Conservation (phyloP, 805 yeast genomes). For the Cyberlindnera japonica region DNA sequence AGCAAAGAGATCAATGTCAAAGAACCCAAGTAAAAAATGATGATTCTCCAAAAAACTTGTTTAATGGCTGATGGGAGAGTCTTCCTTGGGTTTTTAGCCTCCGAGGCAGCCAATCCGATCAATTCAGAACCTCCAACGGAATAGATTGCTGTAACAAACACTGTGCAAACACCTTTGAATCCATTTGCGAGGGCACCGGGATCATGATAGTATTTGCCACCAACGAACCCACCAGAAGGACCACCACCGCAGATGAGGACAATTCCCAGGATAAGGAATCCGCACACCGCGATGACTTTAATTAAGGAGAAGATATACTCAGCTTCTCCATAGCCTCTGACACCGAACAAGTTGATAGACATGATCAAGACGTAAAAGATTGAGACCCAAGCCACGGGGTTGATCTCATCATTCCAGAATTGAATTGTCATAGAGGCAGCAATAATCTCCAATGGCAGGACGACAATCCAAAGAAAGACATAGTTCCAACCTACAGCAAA, state of each 20-base stretch:
- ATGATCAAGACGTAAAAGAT: slow-evolving; percentile 47
- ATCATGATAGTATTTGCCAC: slow-evolving; percentile 43
- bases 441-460: slow-evolving; percentile 48
- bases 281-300: slow-evolving; percentile 46
- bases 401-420: slow-evolving; percentile 44
- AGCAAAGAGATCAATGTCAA: slow-evolving; percentile 42
- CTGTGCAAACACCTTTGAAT: slow-evolving; percentile 51
- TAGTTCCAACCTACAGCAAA: slow-evolving; percentile 61
- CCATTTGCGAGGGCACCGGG: slow-evolving; percentile 66
- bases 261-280: slow-evolving; percentile 53
- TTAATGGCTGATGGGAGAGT: slow-evolving; percentile 49
- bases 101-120: slow-evolving; percentile 50
- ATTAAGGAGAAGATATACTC: slow-evolving; percentile 47
- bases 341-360: slow-evolving; percentile 50
- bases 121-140: slow-evolving; percentile 53
- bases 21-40: slow-evolving; percentile 44
- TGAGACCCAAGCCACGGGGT: slow-evolving; percentile 49
- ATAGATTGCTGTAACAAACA: slow-evolving; percentile 53
- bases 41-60: slow-evolving; percentile 54
- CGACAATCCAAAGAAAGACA: slow-evolving; percentile 49
- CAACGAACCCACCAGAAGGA: slow-evolving; percentile 41
- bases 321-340: slow-evolving; percentile 51
- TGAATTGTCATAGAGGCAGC: slow-evolving; percentile 53
- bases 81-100: slow-evolving; percentile 44
- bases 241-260: slow-evolving; percentile 47